A percentile compares a stretch with the other conserved stretches of the same genome.
Evolutionary conservation across 2,329 filamentous ascomycete genomes (phyloP).

Genomic region (Cercospora zeina): DNA sequence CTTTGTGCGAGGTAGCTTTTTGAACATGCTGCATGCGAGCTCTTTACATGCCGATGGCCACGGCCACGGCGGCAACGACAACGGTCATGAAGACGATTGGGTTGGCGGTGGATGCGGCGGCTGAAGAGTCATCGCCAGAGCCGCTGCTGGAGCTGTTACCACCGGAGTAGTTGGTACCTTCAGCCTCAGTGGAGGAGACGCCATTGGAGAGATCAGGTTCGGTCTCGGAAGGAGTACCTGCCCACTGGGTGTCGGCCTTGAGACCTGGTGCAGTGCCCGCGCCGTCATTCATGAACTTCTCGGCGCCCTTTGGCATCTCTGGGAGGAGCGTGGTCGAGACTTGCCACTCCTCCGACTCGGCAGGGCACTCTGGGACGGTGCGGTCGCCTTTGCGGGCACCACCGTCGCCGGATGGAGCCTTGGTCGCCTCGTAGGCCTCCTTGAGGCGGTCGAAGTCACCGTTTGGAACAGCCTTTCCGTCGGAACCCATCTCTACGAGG

Average conservation of each 20-base stretch:
- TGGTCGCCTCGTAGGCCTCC: slow-evolving; percentile 52
- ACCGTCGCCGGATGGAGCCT: slow-evolving; percentile 58
- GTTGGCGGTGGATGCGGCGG: slow-evolving; percentile 36
- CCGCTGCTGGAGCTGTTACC: slow-evolving; percentile 25
- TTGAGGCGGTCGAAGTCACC: slow-evolving; percentile 64
- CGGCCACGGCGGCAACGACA: slow-evolving; percentile 3
- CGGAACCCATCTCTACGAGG: slow-evolving; percentile 65
- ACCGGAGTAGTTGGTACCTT: slow-evolving; percentile 28
- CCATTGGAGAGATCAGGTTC: slow-evolving; percentile 45
- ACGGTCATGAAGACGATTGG: slow-evolving; percentile 18
- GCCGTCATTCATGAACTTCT: slow-evolving; percentile 58
- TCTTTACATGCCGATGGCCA: slow-evolving; percentile 15
- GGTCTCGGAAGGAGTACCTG: slow-evolving; percentile 52
- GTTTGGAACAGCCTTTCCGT: slow-evolving; percentile 56
- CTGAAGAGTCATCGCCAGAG: slow-evolving; percentile 29
- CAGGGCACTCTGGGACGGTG: slow-evolving; percentile 57
- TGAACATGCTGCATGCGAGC: background rate
- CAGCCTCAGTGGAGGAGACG: slow-evolving; percentile 23
- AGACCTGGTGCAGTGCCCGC: slow-evolving; percentile 60
- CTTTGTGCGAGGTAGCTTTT: background rate
- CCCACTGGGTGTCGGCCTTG: slow-evolving; percentile 49
- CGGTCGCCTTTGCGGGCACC: slow-evolving; percentile 56
- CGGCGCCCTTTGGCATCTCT: slow-evolving; percentile 56
- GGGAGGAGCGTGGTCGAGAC: slow-evolving; percentile 55
- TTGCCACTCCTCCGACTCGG: slow-evolving; percentile 57